Evolutionary conservation across 2,329 filamentous ascomycete species (phyloP), one percentile per base, ranked within the genome.

Genomic region (Epichloe festucae): DNA sequence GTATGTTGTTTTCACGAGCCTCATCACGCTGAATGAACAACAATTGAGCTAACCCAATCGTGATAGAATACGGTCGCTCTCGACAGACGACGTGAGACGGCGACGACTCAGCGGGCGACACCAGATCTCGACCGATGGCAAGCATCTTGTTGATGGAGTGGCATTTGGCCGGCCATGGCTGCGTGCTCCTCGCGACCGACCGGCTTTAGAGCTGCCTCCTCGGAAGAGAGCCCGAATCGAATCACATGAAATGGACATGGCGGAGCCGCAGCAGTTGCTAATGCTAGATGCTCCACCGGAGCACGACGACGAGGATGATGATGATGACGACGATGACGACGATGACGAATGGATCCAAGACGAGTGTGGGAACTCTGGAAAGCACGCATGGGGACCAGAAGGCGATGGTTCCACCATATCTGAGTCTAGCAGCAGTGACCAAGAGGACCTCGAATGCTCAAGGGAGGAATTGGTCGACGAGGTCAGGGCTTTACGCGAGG

Each of bases 141-240:
- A 76, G 57, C 89, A 90, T 63, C 74, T 96, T 5, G 76, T 93
- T 11, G 91, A 97, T 63, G 90, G 91, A 3, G 73, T 95, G 19
- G 79, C 89, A 0, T 95, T 91, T 64, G 90, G 91, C 3, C 78
- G 84, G 54, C 82, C 85, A 1, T 81, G 81, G 61, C 69, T 91
- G 8, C 78, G 78, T 59, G 61, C 70, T 1, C 73, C 77, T 0
- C 73, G 74, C 7, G 74, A 75, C 52, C 77, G 89, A 46, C 89
- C 89, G 1, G 64, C 76, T 0, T 71, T 94, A 40, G 70, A 75
- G 12, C 87, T 94, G 15, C 86, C 87, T 0, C 83, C 89, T 1
- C 76, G 83, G 55, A 94, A 93, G 64, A 77, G 78, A 59, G 76
- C 75, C 38, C 74, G 81, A 58, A 59, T 84, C 57, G 65, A 67